Conservation (phyloP, 2,329 filamentous ascomycete species). For the Endothia cerciana region DNA sequence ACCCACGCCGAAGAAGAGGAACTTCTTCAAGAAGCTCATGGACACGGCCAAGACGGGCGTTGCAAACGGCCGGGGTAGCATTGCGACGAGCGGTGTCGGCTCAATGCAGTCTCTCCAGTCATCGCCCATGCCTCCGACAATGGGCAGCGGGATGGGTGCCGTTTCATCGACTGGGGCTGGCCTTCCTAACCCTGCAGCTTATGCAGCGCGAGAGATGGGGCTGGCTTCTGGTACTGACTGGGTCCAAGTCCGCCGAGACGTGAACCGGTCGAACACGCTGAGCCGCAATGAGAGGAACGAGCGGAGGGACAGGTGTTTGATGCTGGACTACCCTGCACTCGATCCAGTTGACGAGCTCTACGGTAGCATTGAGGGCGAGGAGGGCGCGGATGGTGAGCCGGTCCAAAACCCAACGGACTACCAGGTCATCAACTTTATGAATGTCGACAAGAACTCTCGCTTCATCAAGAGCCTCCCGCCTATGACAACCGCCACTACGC, state of each 20-base stretch:
- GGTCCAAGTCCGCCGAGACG: conserved; percentile 96
- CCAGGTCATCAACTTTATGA: conserved; percentile 73
- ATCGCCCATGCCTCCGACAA: conserved; percentile 48
- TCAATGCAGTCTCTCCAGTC: conserved; percentile 38
- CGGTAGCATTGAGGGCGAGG: conserved; percentile 84
- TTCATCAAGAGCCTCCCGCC: conserved; percentile 85
- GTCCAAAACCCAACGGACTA: conserved; percentile 86
- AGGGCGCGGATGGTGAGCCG: conserved; percentile 81
- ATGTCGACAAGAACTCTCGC: conserved; percentile 94
- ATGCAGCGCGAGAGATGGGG: conserved; percentile 70
- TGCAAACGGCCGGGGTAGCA: conserved; percentile 84
- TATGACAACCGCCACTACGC: conserved; percentile 76
- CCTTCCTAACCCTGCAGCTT: conserved; percentile 38
- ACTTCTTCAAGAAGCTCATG: conserved; percentile 94
- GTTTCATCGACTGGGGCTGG: conserved; percentile 44
- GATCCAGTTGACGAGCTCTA: conserved; percentile 89
- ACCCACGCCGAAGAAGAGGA: conserved; percentile 74
- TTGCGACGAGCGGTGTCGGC: conserved; percentile 62
- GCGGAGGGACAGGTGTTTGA: conserved; percentile 84
- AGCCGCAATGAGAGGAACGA: conserved; percentile 87
- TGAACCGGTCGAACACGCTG: conserved; percentile 92
- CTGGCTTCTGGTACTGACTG: conserved; percentile 73
- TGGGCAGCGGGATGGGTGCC: conserved; percentile 40
- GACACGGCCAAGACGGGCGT: conserved; percentile 94
- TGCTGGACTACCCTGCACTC: conserved; percentile 89